Evolutionary conservation across 2,329 filamentous ascomycete genomes (phyloP).

Genomic region (Amylocarpus encephaloides): DNA sequence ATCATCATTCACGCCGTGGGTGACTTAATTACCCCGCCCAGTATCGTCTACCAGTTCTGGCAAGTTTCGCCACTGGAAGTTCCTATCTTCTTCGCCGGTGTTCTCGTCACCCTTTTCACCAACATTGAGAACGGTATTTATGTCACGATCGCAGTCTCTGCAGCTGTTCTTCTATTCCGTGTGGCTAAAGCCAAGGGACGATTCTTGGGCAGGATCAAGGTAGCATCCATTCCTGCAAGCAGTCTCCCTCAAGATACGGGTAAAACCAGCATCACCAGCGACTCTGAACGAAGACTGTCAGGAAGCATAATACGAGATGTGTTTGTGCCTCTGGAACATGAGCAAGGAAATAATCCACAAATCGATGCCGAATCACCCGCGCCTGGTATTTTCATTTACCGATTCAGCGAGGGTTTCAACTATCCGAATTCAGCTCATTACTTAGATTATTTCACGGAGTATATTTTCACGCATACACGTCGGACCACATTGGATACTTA

Average conservation of each 20-base stretch:
- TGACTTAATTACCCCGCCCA: constrained; percentile 84
- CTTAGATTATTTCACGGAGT: constrained; percentile 67
- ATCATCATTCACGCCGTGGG: constrained; percentile 96
- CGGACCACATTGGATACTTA: constrained; percentile 68
- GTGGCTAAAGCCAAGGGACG: constrained; percentile 75
- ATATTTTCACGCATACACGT: constrained; percentile 65
- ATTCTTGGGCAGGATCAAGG: constrained; percentile 75
- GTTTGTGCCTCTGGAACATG: constrained; percentile 79
- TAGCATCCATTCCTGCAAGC: constrained; percentile 74
- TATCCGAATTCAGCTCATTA: constrained; percentile 91
- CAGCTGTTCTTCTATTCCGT: constrained; percentile 74
- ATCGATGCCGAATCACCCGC: constrained; percentile 73
- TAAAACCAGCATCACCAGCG: constrained; percentile 42
- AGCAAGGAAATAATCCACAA: constrained; percentile 85
- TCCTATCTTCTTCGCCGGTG: constrained; percentile 86
- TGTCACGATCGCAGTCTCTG: constrained; percentile 70
- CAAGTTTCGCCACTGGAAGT: constrained; percentile 84
- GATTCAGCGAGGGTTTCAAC: constrained; percentile 91
- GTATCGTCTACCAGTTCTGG: constrained; percentile 94
- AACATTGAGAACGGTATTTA: constrained; percentile 93
- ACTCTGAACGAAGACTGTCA: constrained; percentile 23
- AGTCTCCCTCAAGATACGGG: constrained; percentile 42
- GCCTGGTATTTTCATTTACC: constrained; percentile 91
- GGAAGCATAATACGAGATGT: constrained; percentile 61
- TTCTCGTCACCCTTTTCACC: constrained; percentile 81